Evolutionary conservation across 2,329 filamentous ascomycete genomes (phyloP).

Genomic region (Xylaria sp.): DNA sequence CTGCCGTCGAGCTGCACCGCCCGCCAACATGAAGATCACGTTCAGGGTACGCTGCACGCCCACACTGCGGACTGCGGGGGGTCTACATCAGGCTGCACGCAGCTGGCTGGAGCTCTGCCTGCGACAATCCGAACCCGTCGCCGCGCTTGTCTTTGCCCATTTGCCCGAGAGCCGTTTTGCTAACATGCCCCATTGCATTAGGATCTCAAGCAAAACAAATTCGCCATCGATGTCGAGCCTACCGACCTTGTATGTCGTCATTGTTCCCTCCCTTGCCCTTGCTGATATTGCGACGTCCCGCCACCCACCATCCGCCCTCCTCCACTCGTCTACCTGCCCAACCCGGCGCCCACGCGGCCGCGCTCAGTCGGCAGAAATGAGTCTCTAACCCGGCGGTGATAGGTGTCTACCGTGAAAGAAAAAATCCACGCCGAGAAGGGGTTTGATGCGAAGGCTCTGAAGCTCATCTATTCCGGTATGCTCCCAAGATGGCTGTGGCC

Average conservation of each 20-base stretch:
- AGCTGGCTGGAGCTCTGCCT: constrained; percentile 25
- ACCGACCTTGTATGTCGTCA: constrained; percentile 78
- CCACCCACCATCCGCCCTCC: neutral
- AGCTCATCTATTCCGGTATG: constrained; percentile 96
- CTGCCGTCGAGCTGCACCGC: constrained; percentile 32
- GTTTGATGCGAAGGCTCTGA: constrained; percentile 88
- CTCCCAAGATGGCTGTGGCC: constrained; percentile 37
- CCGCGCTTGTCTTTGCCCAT: constrained; percentile 10
- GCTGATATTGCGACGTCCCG: constrained; percentile 12
- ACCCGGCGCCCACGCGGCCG: neutral
- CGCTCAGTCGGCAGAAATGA: neutral
- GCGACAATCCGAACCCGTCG: constrained; percentile 22
- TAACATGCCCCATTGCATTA: constrained; percentile 45
- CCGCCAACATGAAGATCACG: constrained; percentile 69
- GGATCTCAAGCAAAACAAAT: constrained; percentile 99
- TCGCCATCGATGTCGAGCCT: constrained; percentile 92
- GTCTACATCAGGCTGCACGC: constrained; percentile 28
- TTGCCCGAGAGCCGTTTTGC: neutral
- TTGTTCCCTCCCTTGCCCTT: constrained; percentile 30
- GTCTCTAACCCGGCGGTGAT: constrained; percentile 33
- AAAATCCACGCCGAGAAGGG: constrained; percentile 92
- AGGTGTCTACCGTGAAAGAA: constrained; percentile 91
- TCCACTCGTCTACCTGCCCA: neutral
- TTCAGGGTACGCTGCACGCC: constrained; percentile 58
- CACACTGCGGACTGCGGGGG: constrained; percentile 16